Evolutionary conservation across 352 stramenopile genomes (phyloP), one percentile per base, ranked within the genome.

Genomic region (Phytophthora crassamura): DNA sequence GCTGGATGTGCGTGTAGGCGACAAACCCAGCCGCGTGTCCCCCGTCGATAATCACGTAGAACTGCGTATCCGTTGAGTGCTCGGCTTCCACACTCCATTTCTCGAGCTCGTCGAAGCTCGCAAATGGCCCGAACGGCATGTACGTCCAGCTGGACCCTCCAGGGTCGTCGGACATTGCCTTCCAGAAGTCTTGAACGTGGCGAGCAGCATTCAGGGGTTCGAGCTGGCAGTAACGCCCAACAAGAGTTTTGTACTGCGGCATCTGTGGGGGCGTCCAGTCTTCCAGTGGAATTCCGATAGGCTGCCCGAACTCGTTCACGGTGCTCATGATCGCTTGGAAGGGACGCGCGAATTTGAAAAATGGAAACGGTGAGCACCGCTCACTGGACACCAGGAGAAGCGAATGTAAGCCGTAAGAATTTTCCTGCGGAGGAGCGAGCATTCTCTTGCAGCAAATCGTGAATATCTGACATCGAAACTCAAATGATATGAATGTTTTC

Each of bases 271-370:
- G 28, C 4, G 12, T 54, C 63, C 64, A 72, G n/a, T 48, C 38
- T 36, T 53, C 15, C 48, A 72, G 32, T 2, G 64, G 14, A 36
- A 42, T 28, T 8, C 64, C 64, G 20, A 67, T 43, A 1, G 56
- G 49, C n/a, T 72, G 64, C 2, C 36, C 48, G 22, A 71, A 54
- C 18, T 66, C 56, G 16, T 71, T 71, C 15, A 59, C 35, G 22
- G 22, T 25, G 22, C 22, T 25, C 22, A 25, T 25, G 22, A 25
- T 25, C 22, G 22, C 22, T 25, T 25, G 22, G 22, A 25, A 1
- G 22, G 22, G 22, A 3, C 22, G 3, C 2, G 22, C 22, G 22
- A 25, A 3, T 25, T 25, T 25, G 22, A 25, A 25, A 3, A 25
- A 25, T 25, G 22, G 22, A 25, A 25, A 25, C 22, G 2, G 22